Evolutionary conservation across 2,329 filamentous ascomycete genomes (phyloP).

Genomic region (Cryphonectria parasitica): DNA sequence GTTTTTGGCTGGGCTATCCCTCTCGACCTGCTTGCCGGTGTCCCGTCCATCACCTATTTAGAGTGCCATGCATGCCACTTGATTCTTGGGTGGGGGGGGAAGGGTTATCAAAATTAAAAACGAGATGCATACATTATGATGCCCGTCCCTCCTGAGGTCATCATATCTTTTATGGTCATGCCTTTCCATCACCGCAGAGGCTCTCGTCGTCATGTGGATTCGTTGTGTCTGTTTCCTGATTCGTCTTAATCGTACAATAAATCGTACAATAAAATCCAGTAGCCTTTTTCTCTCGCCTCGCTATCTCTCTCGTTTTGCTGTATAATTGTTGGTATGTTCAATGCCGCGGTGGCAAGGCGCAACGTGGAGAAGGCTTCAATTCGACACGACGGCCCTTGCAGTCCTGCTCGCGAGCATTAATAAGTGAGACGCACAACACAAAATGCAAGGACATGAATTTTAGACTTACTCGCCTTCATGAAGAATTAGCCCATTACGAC

Average conservation of each 20-base stretch:
- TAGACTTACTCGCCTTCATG: not conserved
- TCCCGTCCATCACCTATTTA: not conserved
- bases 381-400: not conserved
- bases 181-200: not conserved
- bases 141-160: not conserved
- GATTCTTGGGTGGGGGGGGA: too few relatives aligned
- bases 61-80: not conserved
- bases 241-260: not conserved
- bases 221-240: not conserved
- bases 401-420: not conserved
- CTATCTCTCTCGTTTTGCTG: not conserved
- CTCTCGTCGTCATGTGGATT: not conserved
- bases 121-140: not conserved
- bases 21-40: not conserved
- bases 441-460: not conserved
- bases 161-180: not conserved
- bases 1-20: not conserved
- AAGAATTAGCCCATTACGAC: not conserved
- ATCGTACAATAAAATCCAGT: not conserved
- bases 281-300: not conserved
- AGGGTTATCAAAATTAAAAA: too few relatives aligned
- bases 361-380: not conserved
- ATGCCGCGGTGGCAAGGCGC: not conserved
- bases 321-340: not conserved
- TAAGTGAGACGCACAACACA: slow-evolving; percentile 3